Evolutionary conservation across 2,329 filamentous ascomycete genomes (phyloP), one percentile per base, ranked within the genome.

Genomic region (Cucurbitaria berberidis): DNA sequence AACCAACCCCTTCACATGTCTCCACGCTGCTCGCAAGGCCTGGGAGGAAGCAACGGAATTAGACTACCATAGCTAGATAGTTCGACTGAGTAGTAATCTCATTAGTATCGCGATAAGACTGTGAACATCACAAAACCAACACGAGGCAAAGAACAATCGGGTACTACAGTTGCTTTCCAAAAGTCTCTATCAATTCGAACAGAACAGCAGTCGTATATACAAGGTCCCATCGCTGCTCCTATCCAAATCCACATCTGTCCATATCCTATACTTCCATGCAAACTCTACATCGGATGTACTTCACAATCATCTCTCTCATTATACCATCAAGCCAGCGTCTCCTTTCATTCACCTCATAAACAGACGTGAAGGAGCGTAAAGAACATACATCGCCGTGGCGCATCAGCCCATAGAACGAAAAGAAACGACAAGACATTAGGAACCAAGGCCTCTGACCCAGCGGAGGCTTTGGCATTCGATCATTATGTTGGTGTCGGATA

Each of bases 401-500:
- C 57, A 53, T 54, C 59, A 60, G 48, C 53, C 41, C 22, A 51
- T 46, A 24, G 45, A 62, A 48, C 13, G 50, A 36, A 51, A 55
- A 50, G 24, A 42, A 42, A 42, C 32, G 52, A 59, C 54, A 60
- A 59, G 44, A 55, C 54, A 57, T 60, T 59, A 60, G 19, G 15
- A 18, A 18, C 44, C 32, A 30, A 11, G 30, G 48, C 51, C 42
- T 24, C 18, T 42, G 5, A 29, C 11, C 45, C 54, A 42, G 53
- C 52, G 55, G 52, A 51, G 48, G 41, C 52, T 46, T 51, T 42
- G 51, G 43, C 48, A 35, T 27, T 50, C n/a, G 22, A 26, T 15
- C 21, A 42, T 42, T 42, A 42, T 42, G 40, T 42, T 26, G 19
- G 40, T 42, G 40, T 42, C 40, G 40, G 40, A 42, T 18, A 19